Base-by-base conservation (phyloP, 2,329 filamentous ascomycete genomes). In the Alternaria panax region DNA sequence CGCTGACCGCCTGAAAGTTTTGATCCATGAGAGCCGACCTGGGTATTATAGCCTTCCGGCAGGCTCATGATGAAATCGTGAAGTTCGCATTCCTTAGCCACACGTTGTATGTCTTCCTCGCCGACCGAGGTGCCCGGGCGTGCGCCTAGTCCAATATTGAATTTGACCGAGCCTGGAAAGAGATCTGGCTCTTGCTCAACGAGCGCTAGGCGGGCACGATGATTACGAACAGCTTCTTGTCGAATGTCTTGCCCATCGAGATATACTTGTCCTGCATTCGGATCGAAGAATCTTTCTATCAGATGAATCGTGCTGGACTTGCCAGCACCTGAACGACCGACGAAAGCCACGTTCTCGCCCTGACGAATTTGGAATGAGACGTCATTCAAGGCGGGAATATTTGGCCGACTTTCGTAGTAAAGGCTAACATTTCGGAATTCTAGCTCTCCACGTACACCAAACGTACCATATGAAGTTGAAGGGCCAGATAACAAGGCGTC, bases 41-140 rank as follows among this genome's bases (percentile, higher is more conserved):
- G 75, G 2, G 81, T 83, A 41, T 76, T 78, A 67, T 82, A 83
- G 28, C 80, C 80, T 60, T 83, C 80, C 1, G 81, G 81, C 8
- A 83, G 69, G 59, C 77, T 78, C 62, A 77, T 78, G 66, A 83
- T 80, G 67, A 82, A 82, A 18, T 81, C 80, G 59, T 83, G 80
- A 9, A 83, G 71, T 46, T 80, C 80, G 52, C 79, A 82, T 54
- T 76, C 73, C 60, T 76, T 76, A 51, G 79, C 80, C 2, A 78
- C 80, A 4, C 60, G 63, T 24, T 70, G 57, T 36, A 77, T 71
- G 57, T 75, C 66, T 66, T 71, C 70, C 9, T 70, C 66, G 18
- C 50, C 66, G 16, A 65, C 53, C 5, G 66, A 54, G 16, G 66
- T 51, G 3, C 69, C 75, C 16, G 72, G 74, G 24, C 73, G 67